phyloP scores from a whole-genome alignment of 2,329 filamentous ascomycete species.

The Juglanconis oblonga region DNA sequence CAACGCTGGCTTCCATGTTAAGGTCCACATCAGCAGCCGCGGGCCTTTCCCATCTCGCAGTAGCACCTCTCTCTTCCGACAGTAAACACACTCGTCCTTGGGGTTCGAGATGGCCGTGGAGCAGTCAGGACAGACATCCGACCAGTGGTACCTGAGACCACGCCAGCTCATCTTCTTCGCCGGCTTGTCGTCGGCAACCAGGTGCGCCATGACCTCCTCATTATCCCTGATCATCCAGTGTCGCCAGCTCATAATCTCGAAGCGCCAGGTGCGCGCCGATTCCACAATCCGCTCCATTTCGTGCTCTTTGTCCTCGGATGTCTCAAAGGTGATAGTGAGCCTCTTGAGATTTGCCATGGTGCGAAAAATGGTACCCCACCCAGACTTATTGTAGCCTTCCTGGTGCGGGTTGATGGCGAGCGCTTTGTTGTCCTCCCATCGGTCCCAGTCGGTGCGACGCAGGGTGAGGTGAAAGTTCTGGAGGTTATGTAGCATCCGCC shows the following conservation, averaged over 20 bases:
- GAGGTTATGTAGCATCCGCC: neutral
- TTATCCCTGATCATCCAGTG: neutral
- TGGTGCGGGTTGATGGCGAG: neutral
- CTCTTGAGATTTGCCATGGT: constrained; percentile 9
- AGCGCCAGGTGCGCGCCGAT: constrained; percentile 12
- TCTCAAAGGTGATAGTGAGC: constrained; percentile 14
- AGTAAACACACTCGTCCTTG: neutral
- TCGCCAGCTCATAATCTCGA: constrained; percentile 4
- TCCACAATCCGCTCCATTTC: constrained; percentile 8
- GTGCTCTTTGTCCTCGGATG: neutral
- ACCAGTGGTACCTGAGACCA: neutral
- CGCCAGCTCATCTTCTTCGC: constrained; percentile 9
- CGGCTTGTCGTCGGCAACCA: neutral
- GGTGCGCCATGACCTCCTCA: neutral
- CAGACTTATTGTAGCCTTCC: neutral
- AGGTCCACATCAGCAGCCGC: constrained; percentile 1
- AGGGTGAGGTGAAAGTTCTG: constrained; percentile 8
- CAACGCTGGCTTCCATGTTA: constrained; percentile 2
- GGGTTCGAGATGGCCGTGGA: neutral
- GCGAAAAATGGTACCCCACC: neutral
- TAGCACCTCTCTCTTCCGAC: neutral
- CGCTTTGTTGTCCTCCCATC: neutral
- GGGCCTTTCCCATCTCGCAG: neutral
- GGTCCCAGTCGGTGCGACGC: constrained; percentile 9
- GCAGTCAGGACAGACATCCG: neutral